Evolutionary conservation across 202 grass and related monocot species (phyloP), one percentile per base, ranked within the genome.

Genomic region (Setaria italica): DNA sequence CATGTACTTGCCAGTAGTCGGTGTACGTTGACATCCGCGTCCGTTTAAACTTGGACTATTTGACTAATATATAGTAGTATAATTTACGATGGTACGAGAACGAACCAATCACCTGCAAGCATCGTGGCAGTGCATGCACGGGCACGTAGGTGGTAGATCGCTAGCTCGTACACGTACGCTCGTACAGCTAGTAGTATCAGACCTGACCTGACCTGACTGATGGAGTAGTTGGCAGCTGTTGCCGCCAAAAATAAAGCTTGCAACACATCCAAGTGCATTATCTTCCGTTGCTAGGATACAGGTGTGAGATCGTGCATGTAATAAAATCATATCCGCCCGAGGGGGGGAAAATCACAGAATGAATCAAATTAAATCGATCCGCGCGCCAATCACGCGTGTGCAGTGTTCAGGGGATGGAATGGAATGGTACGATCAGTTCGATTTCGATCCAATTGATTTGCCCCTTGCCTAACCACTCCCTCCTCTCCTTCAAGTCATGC

Each of bases 321-420:
- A 60, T 29, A 60, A 60, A 71, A 48, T 48, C 42, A 13, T 71
- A 70, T 60, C 20, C 20, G 11, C 7, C 55, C 20, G 5, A 2
- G 53, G 6, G 55, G 20, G 1, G 0, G 16, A 55, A 70, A 53
- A 73, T 33, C 47, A 29, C 6, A 62, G 6, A 65, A 45, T 29
- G 6, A 65, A 45, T 29, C n/a, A 11, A 32, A 62, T 62, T 56
- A 1, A 9, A 30, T 55, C n/a, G 76, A 78, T 32, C 58, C 33
- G 49, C 21, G 21, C 76, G 76, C 33, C 76, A 79, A 79, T 64
- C 76, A 64, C 76, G 20, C 50, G 46, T 48, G 46, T 41, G 15
- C 59, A 48, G 34, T 9, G 34, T 9, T 11, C 19, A 15, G 37
- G 37, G 3, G 41, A 41, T 41, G 39, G 39, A 41, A 41, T 41